Evolutionary conservation across 495 filamentous ascomycete species (phyloP).

Genomic region (Penicillium desertorum): DNA sequence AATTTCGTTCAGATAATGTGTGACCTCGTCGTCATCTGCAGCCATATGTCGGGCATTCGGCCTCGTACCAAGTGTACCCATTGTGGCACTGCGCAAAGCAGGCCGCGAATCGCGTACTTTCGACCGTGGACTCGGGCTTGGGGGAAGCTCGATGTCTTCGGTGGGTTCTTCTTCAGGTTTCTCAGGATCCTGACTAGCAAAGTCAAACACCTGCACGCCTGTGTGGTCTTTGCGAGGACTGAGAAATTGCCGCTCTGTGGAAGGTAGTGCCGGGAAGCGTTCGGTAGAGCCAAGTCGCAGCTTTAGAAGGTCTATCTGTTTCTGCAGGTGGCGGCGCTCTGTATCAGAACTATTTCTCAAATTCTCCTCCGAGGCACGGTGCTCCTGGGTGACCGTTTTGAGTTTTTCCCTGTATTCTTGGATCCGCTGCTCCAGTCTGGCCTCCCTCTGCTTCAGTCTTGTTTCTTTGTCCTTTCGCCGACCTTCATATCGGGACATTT

Average conservation of each 20-base stretch:
- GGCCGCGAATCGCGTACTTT: constrained; percentile 31
- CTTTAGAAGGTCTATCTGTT: constrained; percentile 37
- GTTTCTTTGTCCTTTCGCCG: constrained; percentile 53
- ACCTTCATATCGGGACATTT: constrained; percentile 52
- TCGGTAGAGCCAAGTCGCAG: constrained; percentile 31
- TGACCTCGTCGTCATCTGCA: constrained; percentile 34
- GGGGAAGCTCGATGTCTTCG: constrained; percentile 38
- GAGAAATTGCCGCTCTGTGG: constrained; percentile 27
- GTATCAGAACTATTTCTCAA: constrained; percentile 35
- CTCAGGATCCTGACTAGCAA: constrained; percentile 26
- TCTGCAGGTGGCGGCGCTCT: constrained; percentile 38
- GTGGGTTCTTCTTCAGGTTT: constrained; percentile 33
- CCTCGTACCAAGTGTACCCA: constrained; percentile 29
- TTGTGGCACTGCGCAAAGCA: constrained; percentile 22
- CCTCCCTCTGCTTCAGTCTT: constrained; percentile 49
- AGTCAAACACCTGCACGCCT: constrained; percentile 30
- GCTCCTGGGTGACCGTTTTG: constrained; percentile 36
- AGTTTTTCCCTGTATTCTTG: constrained; percentile 48
- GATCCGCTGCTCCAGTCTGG: constrained; percentile 47
- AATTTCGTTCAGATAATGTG: constrained; percentile 33
- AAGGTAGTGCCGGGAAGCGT: constrained; percentile 26
- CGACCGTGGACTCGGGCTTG: constrained; percentile 44
- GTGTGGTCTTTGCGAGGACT: constrained; percentile 39
- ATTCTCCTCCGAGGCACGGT: constrained; percentile 40
- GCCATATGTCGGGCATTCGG: constrained; percentile 28